These are phyloP conservation scores for Phytophthora foliorum DNA, from an alignment of 352 stramenopile species.

Conservation along the genomic window DNA sequence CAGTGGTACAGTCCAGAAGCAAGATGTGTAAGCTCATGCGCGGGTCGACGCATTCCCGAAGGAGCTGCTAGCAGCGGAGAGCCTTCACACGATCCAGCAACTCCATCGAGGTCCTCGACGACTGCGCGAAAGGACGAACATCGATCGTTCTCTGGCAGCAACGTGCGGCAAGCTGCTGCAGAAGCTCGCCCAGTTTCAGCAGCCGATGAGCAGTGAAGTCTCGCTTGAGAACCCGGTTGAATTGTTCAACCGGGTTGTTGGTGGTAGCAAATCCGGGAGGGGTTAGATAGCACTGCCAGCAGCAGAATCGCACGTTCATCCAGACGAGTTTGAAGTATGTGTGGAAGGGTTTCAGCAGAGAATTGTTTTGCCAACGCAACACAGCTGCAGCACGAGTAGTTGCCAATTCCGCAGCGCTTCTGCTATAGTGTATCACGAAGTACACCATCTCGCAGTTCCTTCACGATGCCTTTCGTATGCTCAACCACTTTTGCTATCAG, in stretches of 20 bases:
- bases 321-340: constrained; percentile 8
- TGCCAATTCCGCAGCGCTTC: not conserved
- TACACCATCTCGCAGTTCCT: not conserved
- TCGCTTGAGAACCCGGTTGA: constrained; percentile 20
- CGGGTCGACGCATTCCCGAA: not conserved
- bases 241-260: constrained; percentile 35
- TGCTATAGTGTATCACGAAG: constrained; percentile 19
- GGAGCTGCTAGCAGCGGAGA: too few relatives aligned
- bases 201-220: constrained; percentile 19
- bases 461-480: not conserved
- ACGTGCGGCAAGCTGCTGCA: not conserved
- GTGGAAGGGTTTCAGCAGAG: not conserved
- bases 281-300: too few relatives aligned
- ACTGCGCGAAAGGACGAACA: too few relatives aligned
- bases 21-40: not conserved
- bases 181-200: not conserved
- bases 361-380: too few relatives aligned
- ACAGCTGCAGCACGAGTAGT: too few relatives aligned
- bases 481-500: constrained; percentile 38
- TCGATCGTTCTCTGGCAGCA: not conserved
- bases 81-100: too few relatives aligned
- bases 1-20: not conserved
- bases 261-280: constrained; percentile 26
- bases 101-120: too few relatives aligned
- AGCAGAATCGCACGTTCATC: constrained; percentile 10